Evolutionary conservation across 257 asterid genomes (phyloP).

Genomic region (Jaltomata sinuosa): DNA sequence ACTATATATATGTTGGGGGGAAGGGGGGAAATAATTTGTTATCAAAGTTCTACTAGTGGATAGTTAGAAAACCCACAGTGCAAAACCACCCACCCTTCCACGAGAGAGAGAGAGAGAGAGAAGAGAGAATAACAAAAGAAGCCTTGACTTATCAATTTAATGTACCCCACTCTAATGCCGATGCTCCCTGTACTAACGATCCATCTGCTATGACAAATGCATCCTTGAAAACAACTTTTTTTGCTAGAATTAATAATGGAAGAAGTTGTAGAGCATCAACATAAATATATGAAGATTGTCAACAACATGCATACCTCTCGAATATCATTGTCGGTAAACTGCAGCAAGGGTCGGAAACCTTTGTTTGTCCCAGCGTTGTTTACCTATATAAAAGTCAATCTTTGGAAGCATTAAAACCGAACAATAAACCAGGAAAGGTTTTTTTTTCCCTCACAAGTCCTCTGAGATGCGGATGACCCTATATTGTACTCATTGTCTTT

Average conservation of each 20-base stretch:
- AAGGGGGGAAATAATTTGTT: not conserved
- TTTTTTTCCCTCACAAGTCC: not conserved
- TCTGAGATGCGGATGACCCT: not conserved
- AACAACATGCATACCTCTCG: constrained; percentile 47
- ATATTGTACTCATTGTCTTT: not conserved
- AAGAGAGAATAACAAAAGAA: not conserved
- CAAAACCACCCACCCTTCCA: not conserved
- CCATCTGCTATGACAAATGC: not conserved
- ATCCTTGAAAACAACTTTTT: not conserved
- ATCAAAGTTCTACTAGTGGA: not conserved
- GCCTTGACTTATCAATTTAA: not conserved
- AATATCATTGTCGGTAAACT: constrained; percentile 73
- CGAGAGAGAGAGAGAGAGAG: not conserved
- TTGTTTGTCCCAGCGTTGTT: constrained; percentile 98
- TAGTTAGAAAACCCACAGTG: not conserved
- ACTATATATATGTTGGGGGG: not conserved
- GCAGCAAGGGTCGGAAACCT: constrained; percentile 92
- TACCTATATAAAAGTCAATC: constrained; percentile 32
- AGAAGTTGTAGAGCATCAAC: not conserved
- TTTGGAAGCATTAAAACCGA: not conserved
- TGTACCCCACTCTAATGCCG: not conserved
- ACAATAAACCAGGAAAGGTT: not conserved
- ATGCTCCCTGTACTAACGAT: not conserved
- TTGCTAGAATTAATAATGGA: not conserved
- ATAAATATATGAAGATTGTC: not conserved